Base-by-base conservation (phyloP, 371 early-diverging fungal species). In the Phascolomyces articulosus region DNA sequence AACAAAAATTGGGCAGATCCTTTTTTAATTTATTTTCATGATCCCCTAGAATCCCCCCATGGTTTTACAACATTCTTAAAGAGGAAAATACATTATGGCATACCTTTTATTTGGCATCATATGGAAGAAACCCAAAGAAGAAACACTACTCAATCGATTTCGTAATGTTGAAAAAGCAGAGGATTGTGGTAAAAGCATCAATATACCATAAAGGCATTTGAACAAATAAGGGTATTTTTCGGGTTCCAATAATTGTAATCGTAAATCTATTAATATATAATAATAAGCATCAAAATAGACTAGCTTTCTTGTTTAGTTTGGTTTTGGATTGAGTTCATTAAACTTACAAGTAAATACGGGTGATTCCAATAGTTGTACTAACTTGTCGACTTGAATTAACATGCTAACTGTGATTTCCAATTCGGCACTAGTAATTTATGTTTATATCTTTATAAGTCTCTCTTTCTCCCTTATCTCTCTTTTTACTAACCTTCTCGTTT, bases 101-200 rank as follows among this genome's bases (percentile, higher is more conserved):
- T 72, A 82, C 82, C 77, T 75, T 64, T 82, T 86, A 21, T 40
- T 54, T 0, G 87, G 85, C 63, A 87, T 78, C 28, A 83, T 72
- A 65, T 87, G 71, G 8, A 89, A 74, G 57, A 83, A 84, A 10
- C 87, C 87, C 67, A 89, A 72, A 3, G 89, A 80, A 26, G 83
- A 83, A 23, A 93, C 90, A 58, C 91, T 87, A 49, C 89, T 91
- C 60, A 97, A 71, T 16, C 97, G 87, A 69, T 93, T 96, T 31
- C 95, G 81, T 55, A 97, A 74, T 1, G 95, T 95, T 0, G 91
- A 93, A 84, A 96, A 97, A 8, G 97, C 96, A 21, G 88, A 86
- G 27, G 91, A 90, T 73, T 97, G 97, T 27, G 97, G 97, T 29
- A 97, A 74, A 47, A 97, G 83, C 96, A 97, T 96, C 71, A 97